These are phyloP conservation scores for Amoebophrya sp. DNA, from an alignment of 169 alveolate species.

Conservation along the genomic window DNA sequence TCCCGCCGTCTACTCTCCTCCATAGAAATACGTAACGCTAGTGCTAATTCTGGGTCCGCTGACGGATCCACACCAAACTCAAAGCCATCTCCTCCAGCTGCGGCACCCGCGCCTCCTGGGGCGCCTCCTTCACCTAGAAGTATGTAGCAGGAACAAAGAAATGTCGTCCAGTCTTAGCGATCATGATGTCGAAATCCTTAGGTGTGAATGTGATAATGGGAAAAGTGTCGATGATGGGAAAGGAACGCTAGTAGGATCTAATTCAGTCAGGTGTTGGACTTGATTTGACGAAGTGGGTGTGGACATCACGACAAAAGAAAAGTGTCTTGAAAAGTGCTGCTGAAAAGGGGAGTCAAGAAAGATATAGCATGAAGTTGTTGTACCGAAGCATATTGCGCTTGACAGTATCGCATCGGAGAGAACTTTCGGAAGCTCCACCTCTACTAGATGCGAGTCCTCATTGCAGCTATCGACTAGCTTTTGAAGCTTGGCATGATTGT, in stretches of 20 bases:
- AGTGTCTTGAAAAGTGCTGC: not conserved
- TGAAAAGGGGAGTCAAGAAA: not conserved
- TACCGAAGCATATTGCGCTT: slow-evolving; percentile 53
- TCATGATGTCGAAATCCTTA: too few relatives aligned
- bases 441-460: slow-evolving; percentile 64
- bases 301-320: not conserved
- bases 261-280: too few relatives aligned
- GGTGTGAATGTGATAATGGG: too few relatives aligned
- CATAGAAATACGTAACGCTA: slow-evolving; percentile 64
- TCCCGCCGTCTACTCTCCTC: not conserved
- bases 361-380: not conserved
- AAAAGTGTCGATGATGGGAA: too few relatives aligned
- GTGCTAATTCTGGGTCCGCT: slow-evolving; percentile 79
- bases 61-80: slow-evolving; percentile 77
- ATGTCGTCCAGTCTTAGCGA: too few relatives aligned
- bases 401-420: slow-evolving; percentile 58
- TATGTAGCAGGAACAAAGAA: not conserved
- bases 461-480: slow-evolving; percentile 65
- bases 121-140: slow-evolving; percentile 47
- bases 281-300: too few relatives aligned
- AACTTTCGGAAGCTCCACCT: slow-evolving; percentile 58
- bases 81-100: slow-evolving; percentile 49
- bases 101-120: slow-evolving; percentile 53
- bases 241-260: too few relatives aligned
- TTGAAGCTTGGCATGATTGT: slow-evolving; percentile 62